phyloP scores from a whole-genome alignment of 2,329 filamentous ascomycete species.

The Neonectria neomacrospora region DNA sequence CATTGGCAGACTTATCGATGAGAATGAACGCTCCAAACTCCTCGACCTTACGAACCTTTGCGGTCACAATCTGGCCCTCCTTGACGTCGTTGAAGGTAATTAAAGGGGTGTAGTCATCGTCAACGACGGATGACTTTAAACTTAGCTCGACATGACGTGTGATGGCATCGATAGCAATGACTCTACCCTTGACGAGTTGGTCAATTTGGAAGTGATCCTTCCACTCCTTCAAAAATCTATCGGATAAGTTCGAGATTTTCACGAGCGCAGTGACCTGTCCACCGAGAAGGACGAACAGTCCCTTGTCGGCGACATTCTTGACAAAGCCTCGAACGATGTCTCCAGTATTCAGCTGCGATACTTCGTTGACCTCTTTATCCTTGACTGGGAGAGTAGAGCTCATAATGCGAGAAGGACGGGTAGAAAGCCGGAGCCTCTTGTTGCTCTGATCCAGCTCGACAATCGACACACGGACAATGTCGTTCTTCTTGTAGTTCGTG shows the following conservation, averaged over 20 bases:
- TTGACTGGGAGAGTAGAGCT: constrained; percentile 84
- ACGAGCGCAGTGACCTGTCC: constrained; percentile 85
- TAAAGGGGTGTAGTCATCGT: constrained; percentile 79
- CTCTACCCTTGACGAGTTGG: constrained; percentile 88
- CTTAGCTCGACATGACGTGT: constrained; percentile 84
- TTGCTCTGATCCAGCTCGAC: constrained; percentile 83
- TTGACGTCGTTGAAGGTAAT: constrained; percentile 81
- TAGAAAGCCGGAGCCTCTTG: constrained; percentile 84
- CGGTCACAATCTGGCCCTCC: constrained; percentile 83
- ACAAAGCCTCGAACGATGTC: constrained; percentile 91
- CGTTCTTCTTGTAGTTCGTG: constrained; percentile 80
- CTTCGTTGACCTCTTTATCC: constrained; percentile 80
- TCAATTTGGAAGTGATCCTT: constrained; percentile 88
- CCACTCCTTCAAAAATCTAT: constrained; percentile 95
- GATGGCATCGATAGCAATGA: constrained; percentile 76
- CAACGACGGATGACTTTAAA: constrained; percentile 85
- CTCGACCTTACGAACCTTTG: constrained; percentile 91
- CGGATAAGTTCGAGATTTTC: constrained; percentile 87
- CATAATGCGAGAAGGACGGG: constrained; percentile 86
- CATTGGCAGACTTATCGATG: constrained; percentile 84
- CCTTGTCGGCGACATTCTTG: constrained; percentile 88
- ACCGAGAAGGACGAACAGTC: constrained; percentile 86
- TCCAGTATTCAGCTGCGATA: constrained; percentile 78
- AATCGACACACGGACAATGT: constrained; percentile 88
- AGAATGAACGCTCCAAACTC: constrained; percentile 96